Evolutionary conservation across 140 eudicot genomes (phyloP).

Genomic region (Oenanthe javanica): DNA sequence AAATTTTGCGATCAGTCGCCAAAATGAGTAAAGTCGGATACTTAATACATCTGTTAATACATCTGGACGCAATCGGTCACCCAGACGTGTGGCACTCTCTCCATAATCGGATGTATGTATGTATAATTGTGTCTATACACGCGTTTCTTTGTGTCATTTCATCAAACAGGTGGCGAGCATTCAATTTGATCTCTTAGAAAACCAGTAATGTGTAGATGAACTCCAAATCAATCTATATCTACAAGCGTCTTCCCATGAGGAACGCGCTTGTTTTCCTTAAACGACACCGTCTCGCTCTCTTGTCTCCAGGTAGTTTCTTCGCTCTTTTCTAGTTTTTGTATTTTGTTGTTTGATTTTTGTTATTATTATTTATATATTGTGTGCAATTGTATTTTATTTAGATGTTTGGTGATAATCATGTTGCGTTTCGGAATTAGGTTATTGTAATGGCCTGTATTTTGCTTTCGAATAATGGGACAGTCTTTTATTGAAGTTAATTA

Average conservation of each 20-base stretch:
- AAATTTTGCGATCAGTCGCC: too few species aligned
- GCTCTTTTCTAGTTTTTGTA: neutral
- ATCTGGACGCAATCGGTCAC: too few species aligned
- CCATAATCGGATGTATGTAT: neutral
- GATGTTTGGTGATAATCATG: neutral
- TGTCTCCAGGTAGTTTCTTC: neutral
- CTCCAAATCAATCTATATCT: neutral
- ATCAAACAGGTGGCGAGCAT: neutral
- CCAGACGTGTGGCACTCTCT: neutral
- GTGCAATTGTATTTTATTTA: neutral
- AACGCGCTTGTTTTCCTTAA: conserved; percentile 8
- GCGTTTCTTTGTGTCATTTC: neutral
- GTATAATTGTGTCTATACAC: too few species aligned
- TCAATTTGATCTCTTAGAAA: neutral
- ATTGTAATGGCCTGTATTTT: neutral
- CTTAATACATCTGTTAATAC: too few species aligned
- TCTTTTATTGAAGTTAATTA: neutral
- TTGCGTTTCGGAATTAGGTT: neutral
- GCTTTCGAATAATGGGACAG: neutral
- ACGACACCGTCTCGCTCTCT: conserved; percentile 12
- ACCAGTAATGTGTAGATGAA: conserved; percentile 7
- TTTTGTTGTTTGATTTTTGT: neutral
- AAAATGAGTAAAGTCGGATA: too few species aligned
- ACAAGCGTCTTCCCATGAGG: conserved; percentile 14
- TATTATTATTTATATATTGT: neutral